These are phyloP conservation scores for Thermomyces lanuginosus DNA, from an alignment of 2,329 filamentous ascomycete species.

Conservation along the genomic window DNA sequence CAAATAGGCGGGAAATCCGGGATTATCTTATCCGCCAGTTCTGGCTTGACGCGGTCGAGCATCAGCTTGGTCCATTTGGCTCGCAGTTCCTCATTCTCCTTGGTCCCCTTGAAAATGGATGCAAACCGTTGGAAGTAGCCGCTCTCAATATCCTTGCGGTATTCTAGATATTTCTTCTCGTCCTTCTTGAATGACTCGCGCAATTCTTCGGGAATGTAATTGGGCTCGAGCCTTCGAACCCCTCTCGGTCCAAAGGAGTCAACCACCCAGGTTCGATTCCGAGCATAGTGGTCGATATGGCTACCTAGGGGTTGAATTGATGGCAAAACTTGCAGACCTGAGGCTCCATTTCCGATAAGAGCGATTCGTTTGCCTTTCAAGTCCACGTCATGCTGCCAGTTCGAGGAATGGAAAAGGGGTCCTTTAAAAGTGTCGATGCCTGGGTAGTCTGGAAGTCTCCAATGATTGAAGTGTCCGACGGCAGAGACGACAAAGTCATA, in stretches of 20 bases:
- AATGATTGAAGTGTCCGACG: conserved; percentile 50
- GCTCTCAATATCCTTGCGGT: conserved; percentile 41
- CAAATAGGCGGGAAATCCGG: conserved; percentile 51
- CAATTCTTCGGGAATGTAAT: conserved; percentile 38
- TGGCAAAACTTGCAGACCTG: conserved; percentile 38
- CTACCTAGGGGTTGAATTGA: conserved; percentile 23
- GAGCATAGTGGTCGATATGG: conserved; percentile 47
- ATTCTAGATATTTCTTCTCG: conserved; percentile 43
- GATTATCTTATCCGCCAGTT: conserved; percentile 39
- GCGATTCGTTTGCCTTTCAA: conserved; percentile 35
- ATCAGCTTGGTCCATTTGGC: conserved; percentile 38
- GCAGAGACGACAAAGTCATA: conserved; percentile 48
- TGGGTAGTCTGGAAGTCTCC: conserved; percentile 45
- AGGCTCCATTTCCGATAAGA: conserved; percentile 48
- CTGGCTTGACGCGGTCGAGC: conserved; percentile 38
- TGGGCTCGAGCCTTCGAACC: conserved; percentile 38
- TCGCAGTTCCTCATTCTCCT: conserved; percentile 33
- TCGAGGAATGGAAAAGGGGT: conserved; percentile 41
- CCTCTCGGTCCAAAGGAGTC: conserved; percentile 42
- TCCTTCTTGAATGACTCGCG: conserved; percentile 40
- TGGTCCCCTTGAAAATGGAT: conserved; percentile 38
- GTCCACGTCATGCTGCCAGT: conserved; percentile 41
- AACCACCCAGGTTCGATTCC: conserved; percentile 52
- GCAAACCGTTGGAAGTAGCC: conserved; percentile 47
- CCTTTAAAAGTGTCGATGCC: conserved; percentile 42